Evolutionary conservation across 2,329 filamentous ascomycete genomes (phyloP), one percentile per base, ranked within the genome.

Genomic region (Curvularia lunata): DNA sequence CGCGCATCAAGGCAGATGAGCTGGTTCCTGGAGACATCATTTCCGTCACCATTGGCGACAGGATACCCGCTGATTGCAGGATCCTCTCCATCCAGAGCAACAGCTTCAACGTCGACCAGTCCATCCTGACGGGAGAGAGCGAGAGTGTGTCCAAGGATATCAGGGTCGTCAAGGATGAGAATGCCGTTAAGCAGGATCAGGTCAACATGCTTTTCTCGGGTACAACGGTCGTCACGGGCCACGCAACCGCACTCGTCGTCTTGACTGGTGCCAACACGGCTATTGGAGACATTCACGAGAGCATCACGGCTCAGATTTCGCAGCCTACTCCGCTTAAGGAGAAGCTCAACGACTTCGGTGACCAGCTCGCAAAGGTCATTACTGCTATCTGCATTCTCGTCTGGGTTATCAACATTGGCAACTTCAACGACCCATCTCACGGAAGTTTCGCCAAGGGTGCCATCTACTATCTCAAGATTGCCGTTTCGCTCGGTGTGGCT

Each of bases 391-490:
- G 96, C 78, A 83, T 98, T 64, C 82, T 97, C 56, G 95, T 99
- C 69, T 99, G 95, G 95, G 83, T 98, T 59, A 99, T 99, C 84
- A 99, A 99, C 81, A 91, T 98, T 67, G 89, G 91, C 72, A 92
- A 99, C 82, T 99, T 99, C 84, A 95, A 87, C 73, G 95, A 99
- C 72, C 92, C 93, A 27, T 90, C 91, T 65, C 94, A 97, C 70
- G 95, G 95, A 70, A 90, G 87, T 78, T 97, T 92, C 89, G 86
- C 91, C 63, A 99, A 98, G 83, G 95, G 95, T 59, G 95, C 95
- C 58, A 98, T 99, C 73, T 99, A 99, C 84, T 99, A 99, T 79
- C 87, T 99, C 71, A 99, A 99, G 84, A 99, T 99, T 75, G 95
- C 95, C 41, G 96, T 99, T 41, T 99, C 95, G 48, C 90, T 99